These are phyloP conservation scores for Goffeauzyma gilvescens DNA, from an alignment of 768 basidiomycete genomes.

Conservation along the genomic window DNA sequence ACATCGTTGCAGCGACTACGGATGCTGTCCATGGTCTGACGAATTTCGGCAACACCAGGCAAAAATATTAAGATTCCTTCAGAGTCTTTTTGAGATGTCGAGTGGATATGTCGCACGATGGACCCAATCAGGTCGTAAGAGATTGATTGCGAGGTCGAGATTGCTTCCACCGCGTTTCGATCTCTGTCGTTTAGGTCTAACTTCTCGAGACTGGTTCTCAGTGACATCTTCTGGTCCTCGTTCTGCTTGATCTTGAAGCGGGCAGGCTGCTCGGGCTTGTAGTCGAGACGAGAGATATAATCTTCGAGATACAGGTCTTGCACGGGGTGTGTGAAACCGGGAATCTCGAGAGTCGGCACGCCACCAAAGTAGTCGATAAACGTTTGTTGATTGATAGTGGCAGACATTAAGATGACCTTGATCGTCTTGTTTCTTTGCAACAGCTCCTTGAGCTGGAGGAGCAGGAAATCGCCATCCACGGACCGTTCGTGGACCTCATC, in stretches of 20 bases:
- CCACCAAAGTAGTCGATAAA: constrained; percentile 54
- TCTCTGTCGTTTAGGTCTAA: constrained; percentile 41
- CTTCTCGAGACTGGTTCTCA: constrained; percentile 39
- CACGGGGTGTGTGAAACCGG: constrained; percentile 63
- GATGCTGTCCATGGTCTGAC: constrained; percentile 51
- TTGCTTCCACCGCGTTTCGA: constrained; percentile 42
- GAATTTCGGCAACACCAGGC: constrained; percentile 76
- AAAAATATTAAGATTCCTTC: constrained; percentile 72
- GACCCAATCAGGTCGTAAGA: constrained; percentile 59
- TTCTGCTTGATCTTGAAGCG: constrained; percentile 35
- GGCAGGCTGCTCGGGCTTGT: constrained; percentile 38
- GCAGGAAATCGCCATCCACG: constrained; percentile 72
- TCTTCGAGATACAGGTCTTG: constrained; percentile 71
- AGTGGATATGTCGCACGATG: constrained; percentile 45
- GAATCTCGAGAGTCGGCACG: constrained; percentile 65
- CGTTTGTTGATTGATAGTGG: constrained; percentile 79
- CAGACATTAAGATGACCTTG: constrained; percentile 78
- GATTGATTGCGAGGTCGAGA: constrained; percentile 45
- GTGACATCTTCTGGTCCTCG: constrained; percentile 37
- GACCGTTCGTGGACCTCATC: constrained; percentile 92
- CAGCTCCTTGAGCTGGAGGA: constrained; percentile 64
- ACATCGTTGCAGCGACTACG: constrained; percentile 16
- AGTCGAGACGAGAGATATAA: constrained; percentile 42
- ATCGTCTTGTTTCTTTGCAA: constrained; percentile 45
- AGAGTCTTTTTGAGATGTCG: constrained; percentile 31